phyloP scores from a whole-genome alignment of 2,329 filamentous ascomycete species.

The Hymenoscyphus albidus region DNA sequence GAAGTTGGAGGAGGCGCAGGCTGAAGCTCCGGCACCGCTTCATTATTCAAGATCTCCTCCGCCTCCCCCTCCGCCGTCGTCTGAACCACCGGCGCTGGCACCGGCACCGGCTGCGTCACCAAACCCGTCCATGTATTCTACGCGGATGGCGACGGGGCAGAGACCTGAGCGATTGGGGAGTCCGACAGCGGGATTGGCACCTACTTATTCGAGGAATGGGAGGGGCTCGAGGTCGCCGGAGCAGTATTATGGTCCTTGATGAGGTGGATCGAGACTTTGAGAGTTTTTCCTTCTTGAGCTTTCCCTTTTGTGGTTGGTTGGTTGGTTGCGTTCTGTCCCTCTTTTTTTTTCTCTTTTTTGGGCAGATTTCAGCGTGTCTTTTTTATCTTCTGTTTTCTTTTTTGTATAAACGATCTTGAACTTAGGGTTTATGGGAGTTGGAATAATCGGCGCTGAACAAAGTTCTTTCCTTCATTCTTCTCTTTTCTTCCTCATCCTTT shows the following conservation, averaged over 20 bases:
- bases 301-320: background rate
- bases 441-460: constrained; percentile 1
- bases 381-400: too few species aligned
- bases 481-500: background rate
- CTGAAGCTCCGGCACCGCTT: background rate
- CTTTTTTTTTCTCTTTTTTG: background rate
- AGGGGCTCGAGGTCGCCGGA: constrained; percentile 10
- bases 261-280: background rate
- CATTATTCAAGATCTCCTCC: constrained; percentile 2
- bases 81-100: background rate
- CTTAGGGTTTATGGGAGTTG: background rate
- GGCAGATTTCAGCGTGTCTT: too few species aligned
- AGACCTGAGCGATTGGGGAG: constrained; percentile 4
- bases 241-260: constrained; percentile 6
- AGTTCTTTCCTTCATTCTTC: background rate
- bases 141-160: background rate
- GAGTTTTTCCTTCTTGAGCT: background rate
- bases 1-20: background rate
- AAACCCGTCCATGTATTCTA: constrained; percentile 3
- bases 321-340: too few species aligned
- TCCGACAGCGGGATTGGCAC: background rate
- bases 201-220: background rate
- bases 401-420: background rate
- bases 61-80: background rate
- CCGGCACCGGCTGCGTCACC: background rate